phyloP scores from a whole-genome alignment of 805 yeast genomes.

The Pichia eremophila region DNA sequence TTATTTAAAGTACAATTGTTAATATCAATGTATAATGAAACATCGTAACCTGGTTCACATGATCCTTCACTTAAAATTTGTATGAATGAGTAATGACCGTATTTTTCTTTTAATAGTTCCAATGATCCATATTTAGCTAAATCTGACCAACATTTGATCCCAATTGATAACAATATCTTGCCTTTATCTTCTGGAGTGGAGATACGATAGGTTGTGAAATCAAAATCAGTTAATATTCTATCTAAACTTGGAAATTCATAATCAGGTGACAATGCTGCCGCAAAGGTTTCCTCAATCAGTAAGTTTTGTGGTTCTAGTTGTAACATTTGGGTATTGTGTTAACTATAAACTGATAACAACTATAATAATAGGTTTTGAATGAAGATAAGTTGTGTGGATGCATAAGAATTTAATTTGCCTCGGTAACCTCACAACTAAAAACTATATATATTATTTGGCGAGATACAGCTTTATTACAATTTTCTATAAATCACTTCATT shows the following conservation, averaged over 20 bases:
- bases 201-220: slow-evolving; percentile 87
- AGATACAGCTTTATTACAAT: no score
- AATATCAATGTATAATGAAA: slow-evolving; percentile 61
- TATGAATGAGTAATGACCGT: slow-evolving; percentile 33
- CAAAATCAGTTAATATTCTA: slow-evolving; percentile 89
- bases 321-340: slow-evolving; percentile 36
- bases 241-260: slow-evolving; percentile 51
- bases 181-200: slow-evolving; percentile 77
- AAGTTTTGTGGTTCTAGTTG: slow-evolving; percentile 80
- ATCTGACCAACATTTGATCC: slow-evolving; percentile 71
- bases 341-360: no score
- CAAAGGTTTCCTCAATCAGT: slow-evolving; percentile 69
- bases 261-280: slow-evolving; percentile 52
- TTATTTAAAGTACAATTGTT: slow-evolving; percentile 23
- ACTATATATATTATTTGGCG: no score
- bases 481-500: no score
- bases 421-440: no score
- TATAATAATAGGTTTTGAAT: no score
- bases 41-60: slow-evolving; percentile 75
- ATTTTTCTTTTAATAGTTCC: slow-evolving; percentile 42
- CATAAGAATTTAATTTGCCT: no score
- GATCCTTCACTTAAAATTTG: slow-evolving; percentile 25
- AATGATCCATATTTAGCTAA: slow-evolving; percentile 57
- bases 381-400: not conserved
- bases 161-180: slow-evolving; percentile 55